Conservation (phyloP, 768 basidiomycete genomes). For the Gloeopeniophorella convolvens region DNA sequence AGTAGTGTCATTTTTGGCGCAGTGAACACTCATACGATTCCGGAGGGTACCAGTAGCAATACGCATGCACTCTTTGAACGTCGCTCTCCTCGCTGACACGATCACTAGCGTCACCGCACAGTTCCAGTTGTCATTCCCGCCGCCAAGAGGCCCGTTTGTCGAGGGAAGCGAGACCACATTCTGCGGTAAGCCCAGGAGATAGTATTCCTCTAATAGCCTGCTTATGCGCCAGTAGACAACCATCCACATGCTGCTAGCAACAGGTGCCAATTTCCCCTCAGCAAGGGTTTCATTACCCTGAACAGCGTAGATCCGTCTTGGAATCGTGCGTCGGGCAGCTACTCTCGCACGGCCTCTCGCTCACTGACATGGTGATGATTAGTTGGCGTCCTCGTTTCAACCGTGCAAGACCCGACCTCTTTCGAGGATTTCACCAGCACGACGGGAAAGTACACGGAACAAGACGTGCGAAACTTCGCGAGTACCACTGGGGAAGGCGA, state of each 20-base stretch:
- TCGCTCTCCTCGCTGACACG: slow-evolving; percentile 34
- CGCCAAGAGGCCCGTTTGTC: slow-evolving; percentile 63
- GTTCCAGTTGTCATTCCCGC: slow-evolving; percentile 74
- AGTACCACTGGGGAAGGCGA: slow-evolving; percentile 48
- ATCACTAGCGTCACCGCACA: slow-evolving; percentile 53
- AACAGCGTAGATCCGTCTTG: slow-evolving; percentile 62
- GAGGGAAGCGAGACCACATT: slow-evolving; percentile 51
- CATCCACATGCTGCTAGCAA: slow-evolving; percentile 46
- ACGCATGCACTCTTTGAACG: slow-evolving; percentile 33
- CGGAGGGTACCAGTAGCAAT: too few relatives aligned
- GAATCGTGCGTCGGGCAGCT: slow-evolving; percentile 39
- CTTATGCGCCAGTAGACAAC: slow-evolving; percentile 43
- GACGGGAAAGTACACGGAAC: slow-evolving; percentile 28
- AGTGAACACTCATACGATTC: too few relatives aligned
- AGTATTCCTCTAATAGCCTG: background rate
- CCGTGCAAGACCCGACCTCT: slow-evolving; percentile 49
- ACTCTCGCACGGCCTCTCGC: background rate
- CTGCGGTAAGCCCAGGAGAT: slow-evolving; percentile 45
- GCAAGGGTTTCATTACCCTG: slow-evolving; percentile 50
- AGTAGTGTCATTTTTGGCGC: too few relatives aligned
- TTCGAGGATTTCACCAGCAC: slow-evolving; percentile 57
- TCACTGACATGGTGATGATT: slow-evolving; percentile 16
- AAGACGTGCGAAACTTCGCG: slow-evolving; percentile 42
- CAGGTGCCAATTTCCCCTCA: slow-evolving; percentile 65
- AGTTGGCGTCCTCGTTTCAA: slow-evolving; percentile 54